Evolutionary conservation across 2,329 filamentous ascomycete genomes (phyloP), one percentile per base, ranked within the genome.

Genomic region (Hymenoscyphus albidus): DNA sequence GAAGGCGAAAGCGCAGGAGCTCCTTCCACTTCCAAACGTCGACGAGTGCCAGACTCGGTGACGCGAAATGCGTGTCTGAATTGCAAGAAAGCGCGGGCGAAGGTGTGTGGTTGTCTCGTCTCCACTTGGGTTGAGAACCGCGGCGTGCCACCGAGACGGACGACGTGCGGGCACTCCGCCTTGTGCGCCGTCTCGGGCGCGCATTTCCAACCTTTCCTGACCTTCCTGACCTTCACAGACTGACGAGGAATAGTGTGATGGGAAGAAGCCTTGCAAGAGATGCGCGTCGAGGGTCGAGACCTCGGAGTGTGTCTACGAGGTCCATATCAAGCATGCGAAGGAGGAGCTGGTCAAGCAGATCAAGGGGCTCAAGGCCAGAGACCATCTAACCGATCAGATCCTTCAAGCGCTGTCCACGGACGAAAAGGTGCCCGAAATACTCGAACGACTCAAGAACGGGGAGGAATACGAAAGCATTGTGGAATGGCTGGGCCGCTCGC

Each of bases 21-120:
- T 55, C 39, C 31, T 56, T 62, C 65, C 56, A 68, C 65, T 27
- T 69, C 71, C 22, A 74, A 74, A 67, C 71, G 70, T 62, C 69
- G 75, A 64, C 68, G 73, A 64, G 73, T 73, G 10, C 74, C 74
- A n/a, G 73, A 73, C 22, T 73, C 69, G 7, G 71, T 76, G 1
- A 76, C 75, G 59, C 70, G 70, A 16, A 77, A 76, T 70, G 75
- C 75, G n/a, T 77, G 75, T 63, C 64, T 71, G 14, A 74, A 72
- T 38, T 77, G 75, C 65, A 77, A 76, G 63, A 76, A 75, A 59
- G 74, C 75, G 18, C 70, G 75, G 64, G 70, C 75, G 32, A 77
- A 77, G 70, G 76, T 77, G 64, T 63, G 70, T 68, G 2, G n/a
- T 64, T 51, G 31, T 62, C 32, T 31, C 57, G 31, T 62, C 32